These are phyloP conservation scores for Elsinoe arachidis DNA, from an alignment of 2,329 filamentous ascomycete species.

Conservation along the genomic window DNA sequence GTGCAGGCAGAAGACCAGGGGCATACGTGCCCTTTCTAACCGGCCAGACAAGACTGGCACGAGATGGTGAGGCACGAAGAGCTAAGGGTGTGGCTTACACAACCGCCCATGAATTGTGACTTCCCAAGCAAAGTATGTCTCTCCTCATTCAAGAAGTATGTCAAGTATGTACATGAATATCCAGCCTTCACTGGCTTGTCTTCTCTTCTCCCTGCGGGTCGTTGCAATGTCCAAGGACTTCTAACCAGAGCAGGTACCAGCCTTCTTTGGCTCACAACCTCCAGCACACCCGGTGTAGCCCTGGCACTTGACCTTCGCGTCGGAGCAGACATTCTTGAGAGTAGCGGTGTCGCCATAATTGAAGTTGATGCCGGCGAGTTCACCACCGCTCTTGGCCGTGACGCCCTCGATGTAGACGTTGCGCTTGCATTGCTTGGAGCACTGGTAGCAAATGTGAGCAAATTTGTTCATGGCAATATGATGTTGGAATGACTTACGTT, in stretches of 20 bases:
- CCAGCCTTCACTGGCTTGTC: neutral
- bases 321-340: constrained; percentile 31
- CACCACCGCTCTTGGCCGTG: constrained; percentile 34
- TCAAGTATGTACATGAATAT: neutral
- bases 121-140: neutral
- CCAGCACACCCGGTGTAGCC: constrained; percentile 24
- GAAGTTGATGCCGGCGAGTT: constrained; percentile 42
- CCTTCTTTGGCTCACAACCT: constrained; percentile 24
- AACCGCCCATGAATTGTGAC: too few relatives aligned
- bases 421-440: constrained; percentile 33
- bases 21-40: too few relatives aligned
- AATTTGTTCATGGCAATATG: neutral
- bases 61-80: too few relatives aligned
- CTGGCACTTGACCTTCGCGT: constrained; percentile 23
- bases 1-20: too few relatives aligned
- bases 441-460: constrained; percentile 18
- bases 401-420: constrained; percentile 39
- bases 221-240: neutral
- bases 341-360: constrained; percentile 42
- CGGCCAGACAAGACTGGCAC: too few relatives aligned
- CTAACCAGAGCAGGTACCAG: constrained; percentile 21
- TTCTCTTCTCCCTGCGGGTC: neutral
- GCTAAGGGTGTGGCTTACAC: too few relatives aligned
- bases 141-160: neutral
- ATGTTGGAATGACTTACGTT: constrained; percentile 25